phyloP scores from a whole-genome alignment of 2,329 filamentous ascomycete species.

The Boeremia lycopersici region DNA sequence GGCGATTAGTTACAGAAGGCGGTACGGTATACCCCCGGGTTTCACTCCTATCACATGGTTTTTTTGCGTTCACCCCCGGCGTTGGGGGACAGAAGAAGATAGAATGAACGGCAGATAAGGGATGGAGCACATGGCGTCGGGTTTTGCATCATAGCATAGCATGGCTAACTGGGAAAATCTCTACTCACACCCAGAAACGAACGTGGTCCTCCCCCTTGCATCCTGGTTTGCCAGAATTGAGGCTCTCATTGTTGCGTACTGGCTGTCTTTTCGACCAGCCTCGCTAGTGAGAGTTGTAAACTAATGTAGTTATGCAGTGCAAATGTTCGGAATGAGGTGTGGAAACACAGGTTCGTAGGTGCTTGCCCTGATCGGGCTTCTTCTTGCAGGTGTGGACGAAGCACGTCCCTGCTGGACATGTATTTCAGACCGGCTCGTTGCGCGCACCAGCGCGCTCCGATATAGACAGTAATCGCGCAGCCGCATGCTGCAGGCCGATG shows the following conservation, averaged over 20 bases:
- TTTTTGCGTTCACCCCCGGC: neutral
- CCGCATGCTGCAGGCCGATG: neutral
- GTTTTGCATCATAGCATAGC: neutral
- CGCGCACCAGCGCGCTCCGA: neutral
- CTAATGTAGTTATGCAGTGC: no score
- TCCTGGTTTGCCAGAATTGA: no score
- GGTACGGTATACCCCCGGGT: slow-evolving; percentile 3
- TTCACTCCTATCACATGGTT: neutral
- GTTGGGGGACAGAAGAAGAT: neutral
- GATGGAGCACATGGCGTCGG: no score
- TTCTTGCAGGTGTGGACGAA: neutral
- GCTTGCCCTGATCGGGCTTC: no score
- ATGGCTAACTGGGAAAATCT: neutral
- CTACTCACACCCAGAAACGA: neutral
- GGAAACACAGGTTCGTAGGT: no score
- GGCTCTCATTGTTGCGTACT: no score
- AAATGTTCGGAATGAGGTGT: no score
- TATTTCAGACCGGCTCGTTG: neutral
- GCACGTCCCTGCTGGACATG: neutral
- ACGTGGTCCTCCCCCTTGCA: neutral
- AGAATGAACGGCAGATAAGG: neutral
- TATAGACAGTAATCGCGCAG: neutral
- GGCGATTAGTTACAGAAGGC: neutral
- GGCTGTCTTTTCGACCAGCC: no score
- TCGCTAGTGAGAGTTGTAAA: no score